Evolutionary conservation across 257 asterid species (phyloP).

Genomic region (Petrea volubilis): DNA sequence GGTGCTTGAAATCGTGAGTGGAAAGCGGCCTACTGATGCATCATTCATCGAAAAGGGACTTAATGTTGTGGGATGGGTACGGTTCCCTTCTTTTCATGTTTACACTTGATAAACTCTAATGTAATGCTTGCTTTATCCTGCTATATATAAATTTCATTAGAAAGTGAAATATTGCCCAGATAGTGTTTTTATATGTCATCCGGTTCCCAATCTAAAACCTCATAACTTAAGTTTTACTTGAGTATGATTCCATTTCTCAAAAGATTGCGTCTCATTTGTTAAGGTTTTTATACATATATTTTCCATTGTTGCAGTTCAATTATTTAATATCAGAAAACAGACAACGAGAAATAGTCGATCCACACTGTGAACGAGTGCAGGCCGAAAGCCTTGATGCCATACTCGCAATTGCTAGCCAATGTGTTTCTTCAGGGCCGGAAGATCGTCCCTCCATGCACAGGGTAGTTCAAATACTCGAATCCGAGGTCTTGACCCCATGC

Average conservation of each 20-base stretch:
- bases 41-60: conserved; percentile 86
- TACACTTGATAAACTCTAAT: neutral
- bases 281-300: neutral
- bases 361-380: conserved; percentile 76
- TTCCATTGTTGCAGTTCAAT: conserved; percentile 62
- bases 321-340: conserved; percentile 71
- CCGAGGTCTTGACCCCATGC: conserved; percentile 88
- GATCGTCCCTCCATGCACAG: conserved; percentile 96
- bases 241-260: neutral
- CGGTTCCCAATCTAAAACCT: neutral
- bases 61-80: conserved; percentile 88
- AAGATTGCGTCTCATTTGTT: neutral
- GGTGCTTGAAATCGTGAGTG: conserved; percentile 69
- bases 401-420: conserved; percentile 76
- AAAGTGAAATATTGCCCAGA: no score
- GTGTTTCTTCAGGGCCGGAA: conserved; percentile 81
- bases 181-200: no score
- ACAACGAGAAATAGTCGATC: conserved; percentile 80
- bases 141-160: neutral
- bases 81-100: neutral
- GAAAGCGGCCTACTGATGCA: conserved; percentile 80
- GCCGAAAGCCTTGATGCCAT: conserved; percentile 75
- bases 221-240: neutral
- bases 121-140: neutral
- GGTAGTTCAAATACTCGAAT: conserved; percentile 90